Evolutionary conservation across 768 basidiomycete species (phyloP), one percentile per base, ranked within the genome.

Genomic region (Suillus subluteus): DNA sequence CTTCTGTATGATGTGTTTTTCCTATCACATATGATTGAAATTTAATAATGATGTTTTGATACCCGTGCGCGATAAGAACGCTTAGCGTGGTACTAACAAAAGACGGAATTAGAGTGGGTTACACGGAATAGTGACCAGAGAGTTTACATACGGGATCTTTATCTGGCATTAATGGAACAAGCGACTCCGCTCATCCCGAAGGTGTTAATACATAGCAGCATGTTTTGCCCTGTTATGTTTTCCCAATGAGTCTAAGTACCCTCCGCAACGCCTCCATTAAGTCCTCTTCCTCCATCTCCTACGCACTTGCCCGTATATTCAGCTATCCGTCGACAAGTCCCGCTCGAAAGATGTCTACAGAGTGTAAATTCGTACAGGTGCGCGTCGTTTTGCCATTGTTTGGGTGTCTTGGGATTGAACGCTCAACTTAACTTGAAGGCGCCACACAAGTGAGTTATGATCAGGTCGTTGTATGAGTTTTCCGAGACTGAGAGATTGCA

Each of bases 381-480:
- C 41, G 64, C 9, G n/a, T 6, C 48, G 13, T 38, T 12, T n/a
- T 32, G 4, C 35, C 35, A 11, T 61, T 30, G 16, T 30, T 40
- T 16, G 6, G 11, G 56, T 23, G n/a, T 2, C 9, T 16, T 62
- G 32, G 16, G 8, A 61, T 63, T 63, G 38, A 18, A 58, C 37
- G 16, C 59, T 68, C 54, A 62, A 23, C 18, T 68, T 21, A 26
- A 50, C 7, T 43, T 43, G 43, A 43, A 84, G 82, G 81, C 80
- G 48, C 79, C 82, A 7, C 85, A 86, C 73, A 83, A 85, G 86
- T 86, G 80, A 80, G 76, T 73, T 46, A 58, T 61, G 30, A 48
- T 62, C 59, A 7, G 16, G 16, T 41, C 11, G 16, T 37, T 54
- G 35, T 72, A 68, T n/a, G 55, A 43, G 38, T 44, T 8, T 32